Conservation (phyloP, 495 filamentous ascomycete species). For the Penicillium paxilli region DNA sequence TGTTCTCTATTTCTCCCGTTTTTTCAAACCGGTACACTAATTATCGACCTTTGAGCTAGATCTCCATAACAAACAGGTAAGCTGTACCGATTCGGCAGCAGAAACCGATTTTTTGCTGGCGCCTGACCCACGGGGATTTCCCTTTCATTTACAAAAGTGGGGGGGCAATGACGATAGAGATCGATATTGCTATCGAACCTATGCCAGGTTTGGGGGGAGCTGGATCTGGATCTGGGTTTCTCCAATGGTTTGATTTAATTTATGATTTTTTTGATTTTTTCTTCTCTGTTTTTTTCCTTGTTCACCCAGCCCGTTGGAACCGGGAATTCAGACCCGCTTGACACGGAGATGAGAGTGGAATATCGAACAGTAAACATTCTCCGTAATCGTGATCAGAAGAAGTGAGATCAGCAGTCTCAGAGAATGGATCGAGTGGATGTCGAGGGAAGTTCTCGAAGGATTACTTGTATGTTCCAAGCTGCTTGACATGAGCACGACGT, state of each 20-base stretch:
- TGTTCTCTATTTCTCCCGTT: background rate
- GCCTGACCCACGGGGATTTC: slow-evolving; percentile 16
- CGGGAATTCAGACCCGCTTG: background rate
- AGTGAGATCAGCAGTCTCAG: background rate
- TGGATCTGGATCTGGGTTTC: background rate
- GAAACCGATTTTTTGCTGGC: slow-evolving; percentile 11
- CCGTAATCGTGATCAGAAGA: background rate
- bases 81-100: slow-evolving; percentile 8
- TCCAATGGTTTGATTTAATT: background rate
- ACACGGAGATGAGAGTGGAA: background rate
- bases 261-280: background rate
- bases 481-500: slow-evolving; percentile 1
- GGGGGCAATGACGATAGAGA: slow-evolving; percentile 17
- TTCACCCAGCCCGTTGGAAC: background rate
- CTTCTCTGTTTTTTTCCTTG: background rate
- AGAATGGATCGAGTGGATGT: slow-evolving; percentile 20
- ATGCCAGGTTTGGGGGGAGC: slow-evolving; percentile 10
- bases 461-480: background rate
- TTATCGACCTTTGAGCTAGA: slow-evolving; percentile 1
- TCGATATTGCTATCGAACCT: slow-evolving; percentile 7
- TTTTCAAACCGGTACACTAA: too few relatives aligned
- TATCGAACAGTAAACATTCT: background rate
- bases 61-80: background rate
- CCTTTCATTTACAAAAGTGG: slow-evolving; percentile 18
- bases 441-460: slow-evolving; percentile 14